Evolutionary conservation across 2,329 filamentous ascomycete genomes (phyloP), one percentile per base, ranked within the genome.

Genomic region (Diaporthe ilicicola): DNA sequence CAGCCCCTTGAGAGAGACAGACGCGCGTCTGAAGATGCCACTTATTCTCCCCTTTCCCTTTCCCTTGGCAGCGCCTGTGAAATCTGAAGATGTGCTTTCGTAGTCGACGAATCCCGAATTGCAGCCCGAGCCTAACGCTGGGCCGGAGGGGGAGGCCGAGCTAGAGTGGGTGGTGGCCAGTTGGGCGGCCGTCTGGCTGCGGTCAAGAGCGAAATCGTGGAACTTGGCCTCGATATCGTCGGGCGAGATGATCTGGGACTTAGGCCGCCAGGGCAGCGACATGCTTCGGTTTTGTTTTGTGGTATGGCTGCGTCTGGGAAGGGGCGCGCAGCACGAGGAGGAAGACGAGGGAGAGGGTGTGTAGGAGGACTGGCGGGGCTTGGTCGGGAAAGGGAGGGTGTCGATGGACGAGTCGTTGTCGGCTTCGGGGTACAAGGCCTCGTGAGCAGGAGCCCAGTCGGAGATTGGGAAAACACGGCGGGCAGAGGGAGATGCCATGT

Each of bases 1-100:
- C 39, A 89, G 84, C 39, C 84, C 85, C 75, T 86, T 85, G 64
- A 90, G 76, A 10, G 86, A 88, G 66, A 88, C 75, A 3, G 88
- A 90, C 0, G 88, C 88, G 12, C 88, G 82, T 29, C 88, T 85
- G 62, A 90, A 81, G 73, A 85, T 87, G 59, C 85, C 84, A 76
- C 85, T 87, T 70, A 90, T 77, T 56, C 70, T 73, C 55, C 62
- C 76, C 73, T 72, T 79, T 75, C 70, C 76, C 74, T 61, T 79
- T 73, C 51, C 74, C 73, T 22, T 71, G 72, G 9, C 44, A 15
- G 37, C 24, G 9, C 27, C 34, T 17, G 44, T 42, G 10, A 19
- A 29, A 53, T 66, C 56, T 19, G 46, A 24, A 19, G n/a, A 50
- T 32, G 44, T 48, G 32, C 29, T 64, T 13, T 70, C 17, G 56